phyloP scores from a whole-genome alignment of 1,284 basidiomycete species.

The Leccinum angustisporum region DNA sequence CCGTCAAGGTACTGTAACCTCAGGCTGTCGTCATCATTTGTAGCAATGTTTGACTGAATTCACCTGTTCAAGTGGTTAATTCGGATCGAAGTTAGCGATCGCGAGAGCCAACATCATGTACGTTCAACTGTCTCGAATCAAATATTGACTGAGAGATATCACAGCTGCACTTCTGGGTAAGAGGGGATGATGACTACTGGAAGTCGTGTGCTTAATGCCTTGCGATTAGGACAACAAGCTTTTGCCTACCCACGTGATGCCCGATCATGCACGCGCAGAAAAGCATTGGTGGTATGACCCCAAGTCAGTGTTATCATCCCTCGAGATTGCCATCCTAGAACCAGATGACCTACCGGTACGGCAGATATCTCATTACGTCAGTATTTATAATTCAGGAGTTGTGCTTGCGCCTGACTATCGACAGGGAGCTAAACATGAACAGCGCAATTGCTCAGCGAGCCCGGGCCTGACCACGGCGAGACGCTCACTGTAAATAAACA shows the following conservation, averaged over 20 bases:
- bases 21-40: not conserved
- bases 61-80: slow-evolving; percentile 50
- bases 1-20: slow-evolving; percentile 37
- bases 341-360: slow-evolving; percentile 6
- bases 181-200: not conserved
- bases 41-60: not conserved
- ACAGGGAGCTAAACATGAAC: slow-evolving; percentile 58
- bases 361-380: slow-evolving; percentile 46
- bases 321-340: not conserved
- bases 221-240: slow-evolving; percentile 58
- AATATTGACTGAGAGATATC: not conserved
- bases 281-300: slow-evolving; percentile 66
- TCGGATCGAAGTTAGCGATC: slow-evolving; percentile 53
- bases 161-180: slow-evolving; percentile 37
- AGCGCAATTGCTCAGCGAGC: slow-evolving; percentile 47
- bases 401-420: slow-evolving; percentile 3
- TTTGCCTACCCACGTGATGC: slow-evolving; percentile 54
- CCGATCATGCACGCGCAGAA: slow-evolving; percentile 57
- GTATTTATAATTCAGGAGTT: slow-evolving; percentile 7
- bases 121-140: slow-evolving; percentile 14
- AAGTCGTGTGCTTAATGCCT: slow-evolving; percentile 3
- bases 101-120: slow-evolving; percentile 57
- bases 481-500: slow-evolving; percentile 29
- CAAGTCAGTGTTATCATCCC: slow-evolving; percentile 35
- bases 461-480: slow-evolving; percentile 57